Conservation (phyloP, 1,139 yeast genomes). For the Arxiozyma heterogenica region DNA sequence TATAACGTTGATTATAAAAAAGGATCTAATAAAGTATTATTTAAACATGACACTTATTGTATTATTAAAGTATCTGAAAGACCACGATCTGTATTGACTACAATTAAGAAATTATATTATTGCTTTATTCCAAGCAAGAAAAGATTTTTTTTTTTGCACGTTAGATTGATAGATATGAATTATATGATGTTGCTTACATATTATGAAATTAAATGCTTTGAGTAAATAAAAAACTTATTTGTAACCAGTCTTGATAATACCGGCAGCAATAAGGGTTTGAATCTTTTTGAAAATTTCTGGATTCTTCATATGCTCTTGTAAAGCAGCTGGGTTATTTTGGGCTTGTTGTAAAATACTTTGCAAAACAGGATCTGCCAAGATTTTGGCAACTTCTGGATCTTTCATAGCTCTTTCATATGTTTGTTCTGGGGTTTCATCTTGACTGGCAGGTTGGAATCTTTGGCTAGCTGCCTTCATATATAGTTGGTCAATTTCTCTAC, state of each 20-base stretch:
- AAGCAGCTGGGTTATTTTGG: slow-evolving; percentile 89
- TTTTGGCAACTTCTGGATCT: slow-evolving; percentile 89
- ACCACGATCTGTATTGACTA: background rate
- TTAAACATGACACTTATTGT: no score
- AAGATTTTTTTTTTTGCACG: background rate
- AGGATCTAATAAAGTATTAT: no score
- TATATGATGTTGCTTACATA: background rate
- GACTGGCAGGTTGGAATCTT: slow-evolving; percentile 65
- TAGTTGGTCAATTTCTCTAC: slow-evolving; percentile 74
- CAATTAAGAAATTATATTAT: no score
- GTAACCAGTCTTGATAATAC: slow-evolving; percentile 72
- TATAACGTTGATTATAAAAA: no score
- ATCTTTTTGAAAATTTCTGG: slow-evolving; percentile 88
- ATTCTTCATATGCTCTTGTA: slow-evolving; percentile 95
- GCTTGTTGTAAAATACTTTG: slow-evolving; percentile 92
- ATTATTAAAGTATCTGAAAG: background rate
- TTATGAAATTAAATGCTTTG: background rate
- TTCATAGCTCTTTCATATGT: slow-evolving; percentile 82
- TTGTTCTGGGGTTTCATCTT: slow-evolving; percentile 92
- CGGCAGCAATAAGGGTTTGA: slow-evolving; percentile 87
- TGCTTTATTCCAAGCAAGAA: background rate
- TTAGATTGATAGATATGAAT: background rate
- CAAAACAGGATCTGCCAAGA: slow-evolving; percentile 95
- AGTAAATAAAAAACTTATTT: slow-evolving; percentile 2
- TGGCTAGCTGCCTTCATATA: slow-evolving; percentile 68